A percentile compares a stretch with the other conserved stretches of the same genome.
phyloP scores from a whole-genome alignment of 768 basidiomycete species.

The Trametes cinnabarina region DNA sequence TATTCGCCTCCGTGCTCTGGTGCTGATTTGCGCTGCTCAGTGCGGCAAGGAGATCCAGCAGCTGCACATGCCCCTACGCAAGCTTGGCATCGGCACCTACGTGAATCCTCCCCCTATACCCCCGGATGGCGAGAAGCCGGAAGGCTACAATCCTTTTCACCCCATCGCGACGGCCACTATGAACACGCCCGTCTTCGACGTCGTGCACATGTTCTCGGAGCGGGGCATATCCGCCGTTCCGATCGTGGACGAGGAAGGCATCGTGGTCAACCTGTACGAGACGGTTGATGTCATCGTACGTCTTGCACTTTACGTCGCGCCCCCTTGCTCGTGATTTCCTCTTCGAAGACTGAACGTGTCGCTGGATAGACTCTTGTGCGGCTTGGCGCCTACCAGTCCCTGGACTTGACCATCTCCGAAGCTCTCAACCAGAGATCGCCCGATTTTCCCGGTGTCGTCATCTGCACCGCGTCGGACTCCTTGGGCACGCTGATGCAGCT shows the following conservation, averaged over 20 bases:
- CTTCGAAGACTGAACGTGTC: background rate
- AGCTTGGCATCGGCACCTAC: conserved; percentile 92
- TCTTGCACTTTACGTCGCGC: conserved; percentile 12
- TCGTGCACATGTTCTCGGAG: conserved; percentile 98
- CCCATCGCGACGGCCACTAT: conserved; percentile 92
- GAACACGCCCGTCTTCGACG: conserved; percentile 91
- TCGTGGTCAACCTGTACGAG: conserved; percentile 95
- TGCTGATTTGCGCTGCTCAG: conserved; percentile 38
- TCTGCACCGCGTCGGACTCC: conserved; percentile 91
- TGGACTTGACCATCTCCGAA: conserved; percentile 90
- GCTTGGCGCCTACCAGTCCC: conserved; percentile 90
- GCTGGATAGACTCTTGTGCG: conserved; percentile 83
- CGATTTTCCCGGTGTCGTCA: conserved; percentile 96
- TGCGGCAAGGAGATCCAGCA: conserved; percentile 82
- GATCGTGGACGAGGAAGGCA: conserved; percentile 87
- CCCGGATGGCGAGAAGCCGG: conserved; percentile 43
- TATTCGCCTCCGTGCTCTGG: background rate
- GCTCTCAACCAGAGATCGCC: conserved; percentile 89
- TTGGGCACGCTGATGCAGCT: conserved; percentile 86
- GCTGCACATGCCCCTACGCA: conserved; percentile 76
- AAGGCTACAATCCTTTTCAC: conserved; percentile 70
- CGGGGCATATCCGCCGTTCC: conserved; percentile 95
- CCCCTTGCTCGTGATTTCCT: background rate
- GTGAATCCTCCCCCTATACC: conserved; percentile 47
- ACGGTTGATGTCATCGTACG: conserved; percentile 97